Conservation (phyloP, 768 basidiomycete species). For the Auriscalpium microsporum region DNA sequence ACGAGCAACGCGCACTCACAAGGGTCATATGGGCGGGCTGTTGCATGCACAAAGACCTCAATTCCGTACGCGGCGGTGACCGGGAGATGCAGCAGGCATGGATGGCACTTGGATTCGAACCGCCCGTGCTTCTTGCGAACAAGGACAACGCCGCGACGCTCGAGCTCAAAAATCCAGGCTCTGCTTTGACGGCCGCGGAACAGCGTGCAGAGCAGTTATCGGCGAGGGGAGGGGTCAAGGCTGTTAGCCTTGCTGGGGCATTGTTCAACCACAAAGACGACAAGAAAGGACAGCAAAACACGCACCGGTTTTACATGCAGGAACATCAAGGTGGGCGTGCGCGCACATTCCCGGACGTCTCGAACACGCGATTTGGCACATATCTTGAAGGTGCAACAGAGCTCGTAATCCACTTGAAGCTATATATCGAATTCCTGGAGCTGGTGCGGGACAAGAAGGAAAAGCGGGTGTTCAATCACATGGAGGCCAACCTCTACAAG, state of each 20-base stretch:
- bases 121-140: constrained; percentile 8
- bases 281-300: not conserved
- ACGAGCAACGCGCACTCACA: not conserved
- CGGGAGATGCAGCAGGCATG: constrained; percentile 2
- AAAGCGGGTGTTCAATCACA: constrained; percentile 15
- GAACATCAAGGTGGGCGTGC: not conserved
- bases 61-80: constrained; percentile 8
- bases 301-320: not conserved
- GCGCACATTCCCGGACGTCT: constrained; percentile 16
- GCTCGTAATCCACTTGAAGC: constrained; percentile 6
- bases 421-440: constrained; percentile 17
- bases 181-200: not conserved
- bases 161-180: too few relatives aligned
- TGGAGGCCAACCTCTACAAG: constrained; percentile 20
- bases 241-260: not conserved
- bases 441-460: constrained; percentile 15
- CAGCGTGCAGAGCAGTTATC: not conserved
- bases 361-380: constrained; percentile 17
- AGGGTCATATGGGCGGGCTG: constrained; percentile 6
- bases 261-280: not conserved
- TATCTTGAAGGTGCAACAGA: constrained; percentile 12
- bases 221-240: not conserved
- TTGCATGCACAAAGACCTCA: constrained; percentile 13
- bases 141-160: constrained; percentile 8
- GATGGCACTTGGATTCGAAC: not conserved